Evolutionary conservation across 345 rosid genomes (phyloP), one percentile per base, ranked within the genome.

Genomic region (Diplotaxis tenuifolia): DNA sequence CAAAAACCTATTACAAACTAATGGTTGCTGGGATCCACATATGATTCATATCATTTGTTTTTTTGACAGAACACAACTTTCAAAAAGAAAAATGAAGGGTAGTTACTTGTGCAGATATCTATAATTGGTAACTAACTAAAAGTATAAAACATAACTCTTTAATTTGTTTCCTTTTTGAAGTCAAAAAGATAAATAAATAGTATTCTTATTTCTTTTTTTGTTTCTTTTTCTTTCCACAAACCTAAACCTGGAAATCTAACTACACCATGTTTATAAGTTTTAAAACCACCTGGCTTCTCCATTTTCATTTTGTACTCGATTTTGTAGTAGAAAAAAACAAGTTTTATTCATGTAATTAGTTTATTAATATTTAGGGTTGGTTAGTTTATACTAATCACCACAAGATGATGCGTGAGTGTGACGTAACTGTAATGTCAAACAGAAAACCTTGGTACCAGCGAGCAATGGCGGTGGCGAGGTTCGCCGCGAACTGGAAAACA

Each of bases 391-490:
- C 2, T 22, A 32, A 9, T 56, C 27, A 73, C 14, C 18, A 20
- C 42, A 42, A 21, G 14, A 40, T 12, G 19, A 70, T 69, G 70
- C 71, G 79, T 22, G 70, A 76, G 65, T 55, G 74, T 76, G 59
- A 69, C 70, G n/a, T 32, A 23, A 76, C 60, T 3, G 49, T 72
- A 0, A 52, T 83, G 27, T 63, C 42, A 71, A 73, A 54, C 77
- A 91, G 96, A 95, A 95, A 88, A 80, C 92, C 88, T 54, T 95
- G 99, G 99, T 91, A 91, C 79, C 92, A 89, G 54, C 84, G 88
- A 84, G 99, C 97, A 72, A 87, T 88, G 86, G 88, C 91, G 78
- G 80, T 82, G 75, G 96, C 97, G 3, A 81, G 54, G 56, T 22
- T 70, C 54, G 75, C 89, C 2, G 71, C 82, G 6, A 88, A 85